These are phyloP conservation scores for Kandelia obovata DNA, from an alignment of 345 rosid species.

Conservation along the genomic window DNA sequence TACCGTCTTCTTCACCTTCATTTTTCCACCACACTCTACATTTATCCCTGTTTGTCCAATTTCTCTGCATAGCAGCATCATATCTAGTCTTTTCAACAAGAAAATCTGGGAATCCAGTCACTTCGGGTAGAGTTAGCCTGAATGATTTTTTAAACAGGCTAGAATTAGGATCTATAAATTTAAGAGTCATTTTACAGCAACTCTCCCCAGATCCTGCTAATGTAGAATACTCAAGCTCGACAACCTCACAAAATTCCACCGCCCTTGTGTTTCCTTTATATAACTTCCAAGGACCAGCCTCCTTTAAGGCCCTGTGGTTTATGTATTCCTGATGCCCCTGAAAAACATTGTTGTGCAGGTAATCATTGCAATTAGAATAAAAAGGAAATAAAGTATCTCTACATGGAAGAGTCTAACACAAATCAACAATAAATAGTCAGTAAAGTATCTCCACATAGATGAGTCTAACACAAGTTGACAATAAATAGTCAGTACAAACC, in stretches of 20 bases:
- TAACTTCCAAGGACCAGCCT: conserved; percentile 68
- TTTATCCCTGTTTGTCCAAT: conserved; percentile 88
- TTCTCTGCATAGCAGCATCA: conserved; percentile 67
- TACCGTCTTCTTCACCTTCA: conserved; percentile 76
- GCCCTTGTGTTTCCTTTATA: conserved; percentile 61
- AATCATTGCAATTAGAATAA: no score
- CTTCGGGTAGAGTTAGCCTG: conserved; percentile 76
- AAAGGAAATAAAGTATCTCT: no score
- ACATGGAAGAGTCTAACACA: conserved; percentile 6
- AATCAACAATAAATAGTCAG: conserved; percentile 9
- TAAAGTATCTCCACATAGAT: not conserved
- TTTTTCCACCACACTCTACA: conserved; percentile 98
- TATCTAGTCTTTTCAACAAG: conserved; percentile 92
- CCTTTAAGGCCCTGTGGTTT: conserved; percentile 37
- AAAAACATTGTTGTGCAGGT: conserved; percentile 5
- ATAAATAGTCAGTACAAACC: conserved; percentile 36
- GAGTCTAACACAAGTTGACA: not conserved
- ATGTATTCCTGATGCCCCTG: conserved; percentile 95
- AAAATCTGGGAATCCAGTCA: conserved; percentile 85
- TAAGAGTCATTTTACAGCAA: conserved; percentile 90
- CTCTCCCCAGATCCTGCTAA: conserved; percentile 92
- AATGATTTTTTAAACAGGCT: conserved; percentile 47
- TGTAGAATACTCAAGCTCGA: conserved; percentile 74
- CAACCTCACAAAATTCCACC: conserved; percentile 83
- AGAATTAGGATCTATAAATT: conserved; percentile 67